A percentile compares a stretch with the other conserved stretches of the same genome.
phyloP scores from a whole-genome alignment of 2,329 filamentous ascomycete genomes.

The Aspergillus clavatus region DNA sequence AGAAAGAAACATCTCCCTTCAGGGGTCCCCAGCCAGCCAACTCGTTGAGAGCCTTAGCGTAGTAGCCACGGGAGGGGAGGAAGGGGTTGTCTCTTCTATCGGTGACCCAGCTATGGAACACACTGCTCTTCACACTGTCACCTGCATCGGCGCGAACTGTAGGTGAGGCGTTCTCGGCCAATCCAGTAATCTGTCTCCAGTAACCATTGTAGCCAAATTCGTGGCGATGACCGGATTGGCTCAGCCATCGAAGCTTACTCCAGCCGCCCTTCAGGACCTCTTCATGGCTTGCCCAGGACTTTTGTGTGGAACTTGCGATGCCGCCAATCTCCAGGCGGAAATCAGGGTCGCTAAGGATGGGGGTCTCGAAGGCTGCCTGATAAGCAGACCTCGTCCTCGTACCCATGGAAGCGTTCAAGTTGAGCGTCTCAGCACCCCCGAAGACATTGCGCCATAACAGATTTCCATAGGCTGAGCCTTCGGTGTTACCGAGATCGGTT shows the following conservation, averaged over 20 bases:
- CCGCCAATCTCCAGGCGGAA: slow-evolving; percentile 73
- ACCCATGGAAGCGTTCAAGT: slow-evolving; percentile 79
- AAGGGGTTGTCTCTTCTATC: slow-evolving; percentile 82
- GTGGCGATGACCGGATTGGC: slow-evolving; percentile 61
- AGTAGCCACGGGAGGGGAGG: slow-evolving; percentile 75
- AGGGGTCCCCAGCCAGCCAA: slow-evolving; percentile 82
- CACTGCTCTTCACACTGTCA: slow-evolving; percentile 81
- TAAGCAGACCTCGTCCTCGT: slow-evolving; percentile 90
- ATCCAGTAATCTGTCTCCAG: slow-evolving; percentile 84
- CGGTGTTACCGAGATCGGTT: slow-evolving; percentile 87
- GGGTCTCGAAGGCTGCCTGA: slow-evolving; percentile 77
- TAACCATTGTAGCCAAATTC: slow-evolving; percentile 73
- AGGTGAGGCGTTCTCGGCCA: slow-evolving; percentile 70
- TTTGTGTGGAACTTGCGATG: slow-evolving; percentile 76
- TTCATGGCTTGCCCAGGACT: slow-evolving; percentile 91
- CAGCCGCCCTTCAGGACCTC: slow-evolving; percentile 76
- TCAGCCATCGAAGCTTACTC: slow-evolving; percentile 71
- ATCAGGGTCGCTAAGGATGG: slow-evolving; percentile 79
- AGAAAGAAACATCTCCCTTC: slow-evolving; percentile 86
- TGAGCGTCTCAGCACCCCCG: slow-evolving; percentile 85
- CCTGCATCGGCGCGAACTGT: slow-evolving; percentile 80
- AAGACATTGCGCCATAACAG: slow-evolving; percentile 86
- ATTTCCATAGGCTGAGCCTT: slow-evolving; percentile 89
- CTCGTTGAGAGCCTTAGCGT: slow-evolving; percentile 72
- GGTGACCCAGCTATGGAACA: slow-evolving; percentile 74